Conservation (phyloP, 768 basidiomycete genomes). For the Mrakia blollopis region DNA sequence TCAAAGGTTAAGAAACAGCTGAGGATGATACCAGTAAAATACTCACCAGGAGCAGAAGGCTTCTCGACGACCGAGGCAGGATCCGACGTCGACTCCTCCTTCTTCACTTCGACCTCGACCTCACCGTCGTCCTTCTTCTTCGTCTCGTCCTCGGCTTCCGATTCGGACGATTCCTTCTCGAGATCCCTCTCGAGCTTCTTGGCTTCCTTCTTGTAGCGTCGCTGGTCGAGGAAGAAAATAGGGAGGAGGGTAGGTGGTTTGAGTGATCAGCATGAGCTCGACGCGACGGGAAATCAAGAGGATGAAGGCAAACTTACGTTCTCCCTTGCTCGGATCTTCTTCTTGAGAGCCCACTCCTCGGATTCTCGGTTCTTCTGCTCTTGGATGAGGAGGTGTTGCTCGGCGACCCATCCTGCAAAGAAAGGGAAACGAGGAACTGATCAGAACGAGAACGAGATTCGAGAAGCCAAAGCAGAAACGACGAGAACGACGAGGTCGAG, state of each 20-base stretch:
- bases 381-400: neutral
- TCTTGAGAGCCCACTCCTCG: slow-evolving; percentile 9
- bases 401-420: neutral
- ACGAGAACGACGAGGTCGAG: neutral
- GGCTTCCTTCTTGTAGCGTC: neutral
- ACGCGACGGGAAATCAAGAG: neutral
- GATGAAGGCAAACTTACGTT: neutral
- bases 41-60: neutral
- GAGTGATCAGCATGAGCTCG: neutral
- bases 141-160: neutral
- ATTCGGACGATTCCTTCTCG: neutral
- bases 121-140: neutral
- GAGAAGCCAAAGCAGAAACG: too few species aligned
- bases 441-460: neutral
- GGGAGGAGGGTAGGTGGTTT: too few species aligned
- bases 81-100: too few species aligned
- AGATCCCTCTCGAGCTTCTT: neutral
- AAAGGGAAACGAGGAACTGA: neutral
- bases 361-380: neutral
- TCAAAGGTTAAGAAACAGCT: too few species aligned
- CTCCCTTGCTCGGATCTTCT: neutral
- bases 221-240: neutral
- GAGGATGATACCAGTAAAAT: too few species aligned
- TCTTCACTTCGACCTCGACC: neutral
- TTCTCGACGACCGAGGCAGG: neutral